Base-by-base conservation (phyloP, 176 grass and related monocot species). In the Oryza australiensis region DNA sequence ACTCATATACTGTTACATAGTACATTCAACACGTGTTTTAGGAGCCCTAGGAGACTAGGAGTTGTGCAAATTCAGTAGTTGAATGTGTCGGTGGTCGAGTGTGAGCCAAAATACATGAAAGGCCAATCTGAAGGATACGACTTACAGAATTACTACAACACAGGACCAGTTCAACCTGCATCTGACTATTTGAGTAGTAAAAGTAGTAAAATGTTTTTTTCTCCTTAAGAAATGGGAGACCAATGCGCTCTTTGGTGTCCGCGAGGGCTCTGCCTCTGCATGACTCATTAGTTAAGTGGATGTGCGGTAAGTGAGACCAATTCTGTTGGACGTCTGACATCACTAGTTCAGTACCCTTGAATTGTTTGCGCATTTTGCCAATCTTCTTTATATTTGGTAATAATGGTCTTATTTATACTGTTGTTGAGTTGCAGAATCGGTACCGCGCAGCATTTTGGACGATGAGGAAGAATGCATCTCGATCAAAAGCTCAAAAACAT, bases 391-490 rank as follows among this genome's bases (percentile, higher is more conserved):
- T 80, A 32, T 86, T 10, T 70, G 7, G 40, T 26, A 22, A 51
- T n/a, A 41, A n/a, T 57, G 18, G 33, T 87, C 74, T 90, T 64
- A 55, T 72, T 53, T 71, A 18, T 30, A 24, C 69, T 8, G 24
- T 84, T 27, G 3, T 83, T 26, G 77, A 60, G 71, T 84, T 84
- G 86, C 92, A 98, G 95, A 98, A 93, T 70, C 86, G 73, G 40
- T 98, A 98, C 59, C 70, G 16, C 27, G 82, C 92, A 16, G 84
- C 88, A 43, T 98, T 94, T 87, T 98, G 92, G 95, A 94, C 92
- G 15, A 93, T 94, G 90, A 94, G 74, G 86, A 98, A 91, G 78
- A 87, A 84, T 20, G 75, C 79, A 41, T 86, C 88, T 51, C 74
- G 38, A 29, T 73, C 73, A 74, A 90, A 90, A 48, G 84, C 62